A percentile compares a stretch with the other conserved stretches of the same genome.
Evolutionary conservation across 257 asterid species (phyloP).

Genomic region (Fraxinus cuspidata): DNA sequence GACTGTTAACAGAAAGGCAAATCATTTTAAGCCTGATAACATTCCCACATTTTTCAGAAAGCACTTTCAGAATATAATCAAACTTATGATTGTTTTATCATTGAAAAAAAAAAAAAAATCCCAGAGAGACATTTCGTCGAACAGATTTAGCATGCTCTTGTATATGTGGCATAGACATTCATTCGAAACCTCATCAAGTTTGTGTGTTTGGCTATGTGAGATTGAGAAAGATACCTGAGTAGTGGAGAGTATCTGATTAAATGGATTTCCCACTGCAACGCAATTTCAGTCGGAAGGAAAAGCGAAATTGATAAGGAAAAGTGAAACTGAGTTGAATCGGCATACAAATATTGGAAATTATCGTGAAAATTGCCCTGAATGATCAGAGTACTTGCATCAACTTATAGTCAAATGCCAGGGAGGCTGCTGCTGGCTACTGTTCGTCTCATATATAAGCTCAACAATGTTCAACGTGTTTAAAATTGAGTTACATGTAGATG

Average conservation of each 20-base stretch:
- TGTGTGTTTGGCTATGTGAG: background rate
- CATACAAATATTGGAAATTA: too few relatives aligned
- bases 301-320: too few relatives aligned
- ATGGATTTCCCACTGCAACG: background rate
- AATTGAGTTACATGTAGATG: too few relatives aligned
- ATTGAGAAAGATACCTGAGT: background rate
- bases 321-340: too few relatives aligned
- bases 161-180: too few relatives aligned
- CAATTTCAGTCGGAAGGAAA: background rate
- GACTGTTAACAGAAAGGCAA: conserved; percentile 1
- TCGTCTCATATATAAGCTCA: too few relatives aligned
- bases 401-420: too few relatives aligned
- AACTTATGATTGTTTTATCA: background rate
- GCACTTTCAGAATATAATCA: background rate
- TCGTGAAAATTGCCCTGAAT: too few relatives aligned
- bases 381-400: too few relatives aligned
- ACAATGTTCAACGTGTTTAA: too few relatives aligned
- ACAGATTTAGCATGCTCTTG: conserved; percentile 8
- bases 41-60: conserved; percentile 8
- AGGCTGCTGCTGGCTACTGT: too few relatives aligned
- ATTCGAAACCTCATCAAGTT: background rate
- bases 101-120: background rate
- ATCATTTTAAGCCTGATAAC: background rate
- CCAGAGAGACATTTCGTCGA: conserved; percentile 36
- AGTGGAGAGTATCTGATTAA: background rate